Conservation (phyloP, 306 rosid species). For the Quercus mongolica region DNA sequence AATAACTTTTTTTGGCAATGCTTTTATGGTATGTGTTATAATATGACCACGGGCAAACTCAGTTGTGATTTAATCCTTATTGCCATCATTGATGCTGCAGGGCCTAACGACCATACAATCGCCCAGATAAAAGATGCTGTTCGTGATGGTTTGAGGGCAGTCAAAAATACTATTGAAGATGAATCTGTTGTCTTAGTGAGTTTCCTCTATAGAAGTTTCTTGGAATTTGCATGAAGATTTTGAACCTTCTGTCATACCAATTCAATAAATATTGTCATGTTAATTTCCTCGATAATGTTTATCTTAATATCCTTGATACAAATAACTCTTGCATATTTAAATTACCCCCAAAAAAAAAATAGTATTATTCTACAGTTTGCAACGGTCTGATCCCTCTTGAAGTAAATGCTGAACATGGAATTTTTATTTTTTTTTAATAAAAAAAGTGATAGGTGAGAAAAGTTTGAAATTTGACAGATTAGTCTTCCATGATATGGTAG, state of each 20-base stretch:
- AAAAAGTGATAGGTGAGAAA: background rate
- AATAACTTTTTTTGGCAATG: background rate
- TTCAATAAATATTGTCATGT: background rate
- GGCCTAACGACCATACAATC: conserved; percentile 97
- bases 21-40: background rate
- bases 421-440: background rate
- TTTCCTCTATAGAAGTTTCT: background rate
- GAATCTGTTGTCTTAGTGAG: conserved; percentile 81
- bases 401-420: background rate
- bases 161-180: conserved; percentile 97
- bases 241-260: background rate
- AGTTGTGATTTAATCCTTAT: conserved; percentile 19
- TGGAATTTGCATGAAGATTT: background rate
- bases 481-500: no score
- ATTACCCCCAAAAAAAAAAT: background rate
- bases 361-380: background rate
- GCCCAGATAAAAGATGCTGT: conserved; percentile 99
- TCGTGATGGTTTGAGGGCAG: conserved; percentile 96
- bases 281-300: background rate
- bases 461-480: no score
- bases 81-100: conserved; percentile 40
- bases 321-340: background rate
- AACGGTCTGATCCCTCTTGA: background rate
- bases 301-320: background rate
- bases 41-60: conserved; percentile 12